phyloP scores from a whole-genome alignment of 768 basidiomycete species.

The Psilocybe sp. region DNA sequence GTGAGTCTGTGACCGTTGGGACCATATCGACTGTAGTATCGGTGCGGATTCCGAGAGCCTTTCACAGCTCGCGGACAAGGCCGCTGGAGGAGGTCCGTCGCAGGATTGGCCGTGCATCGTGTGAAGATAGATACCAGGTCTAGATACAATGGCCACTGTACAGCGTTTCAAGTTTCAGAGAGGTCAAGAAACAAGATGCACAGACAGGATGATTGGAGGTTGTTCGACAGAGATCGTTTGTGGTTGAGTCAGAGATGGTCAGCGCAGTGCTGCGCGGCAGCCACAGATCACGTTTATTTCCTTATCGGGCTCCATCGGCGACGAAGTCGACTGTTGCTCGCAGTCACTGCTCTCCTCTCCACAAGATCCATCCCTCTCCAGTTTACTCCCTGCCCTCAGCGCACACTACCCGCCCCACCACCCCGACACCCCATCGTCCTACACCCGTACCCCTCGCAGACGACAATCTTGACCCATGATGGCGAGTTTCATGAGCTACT shows the following conservation, averaged over 20 bases:
- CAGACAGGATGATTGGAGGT: not conserved
- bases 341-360: constrained; percentile 5
- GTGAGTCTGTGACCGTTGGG: no score
- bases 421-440: constrained; percentile 8
- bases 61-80: no score
- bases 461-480: constrained; percentile 45
- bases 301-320: constrained; percentile 38
- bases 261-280: not conserved
- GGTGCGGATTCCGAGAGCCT: no score
- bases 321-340: constrained; percentile 11
- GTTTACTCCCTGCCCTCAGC: constrained; percentile 6
- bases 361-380: constrained; percentile 3
- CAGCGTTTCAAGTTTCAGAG: no score
- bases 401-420: not conserved
- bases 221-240: not conserved
- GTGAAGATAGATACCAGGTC: no score
- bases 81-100: no score
- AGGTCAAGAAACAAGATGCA: not conserved
- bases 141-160: no score
- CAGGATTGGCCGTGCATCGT: no score
- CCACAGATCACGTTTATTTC: constrained; percentile 22
- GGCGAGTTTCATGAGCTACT: constrained; percentile 83
- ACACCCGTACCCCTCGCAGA: constrained; percentile 1
- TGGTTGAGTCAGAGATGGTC: not conserved
- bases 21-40: no score